Percentiles rank a stretch among this genome's conserved stretches.
Conservation (phyloP, 2,329 filamentous ascomycete genomes). For the Fusarium nurragi region DNA sequence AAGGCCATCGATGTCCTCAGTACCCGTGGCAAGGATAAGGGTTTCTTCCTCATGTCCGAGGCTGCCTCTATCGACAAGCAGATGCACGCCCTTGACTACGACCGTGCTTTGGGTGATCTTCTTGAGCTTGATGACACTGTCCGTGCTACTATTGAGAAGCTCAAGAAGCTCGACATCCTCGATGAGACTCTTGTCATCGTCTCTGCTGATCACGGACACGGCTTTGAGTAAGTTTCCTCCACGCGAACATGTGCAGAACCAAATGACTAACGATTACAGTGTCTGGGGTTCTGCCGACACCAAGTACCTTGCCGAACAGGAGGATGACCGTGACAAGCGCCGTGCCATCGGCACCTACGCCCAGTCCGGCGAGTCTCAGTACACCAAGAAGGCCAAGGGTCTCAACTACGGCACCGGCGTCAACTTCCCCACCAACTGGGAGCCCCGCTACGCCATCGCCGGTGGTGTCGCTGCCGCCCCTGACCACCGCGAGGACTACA, state of each 20-base stretch:
- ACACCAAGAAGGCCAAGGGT: slow-evolving; percentile 66
- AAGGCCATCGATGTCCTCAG: slow-evolving; percentile 86
- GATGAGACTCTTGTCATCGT: slow-evolving; percentile 83
- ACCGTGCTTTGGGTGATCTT: slow-evolving; percentile 84
- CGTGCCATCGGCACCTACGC: slow-evolving; percentile 78
- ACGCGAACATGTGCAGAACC: neutral
- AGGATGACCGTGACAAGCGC: slow-evolving; percentile 76
- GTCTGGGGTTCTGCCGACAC: slow-evolving; percentile 86
- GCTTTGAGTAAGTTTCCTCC: slow-evolving; percentile 67
- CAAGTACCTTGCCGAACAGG: slow-evolving; percentile 74
- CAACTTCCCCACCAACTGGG: slow-evolving; percentile 86
- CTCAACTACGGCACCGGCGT: slow-evolving; percentile 76
- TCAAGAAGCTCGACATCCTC: slow-evolving; percentile 71
- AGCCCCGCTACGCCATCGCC: slow-evolving; percentile 83
- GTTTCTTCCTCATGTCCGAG: slow-evolving; percentile 90
- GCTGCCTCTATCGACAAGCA: slow-evolving; percentile 89
- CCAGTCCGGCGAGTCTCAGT: slow-evolving; percentile 78
- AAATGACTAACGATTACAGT: slow-evolving; percentile 4
- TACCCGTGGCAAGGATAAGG: slow-evolving; percentile 70
- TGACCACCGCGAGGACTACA: slow-evolving; percentile 80
- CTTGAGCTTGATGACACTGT: slow-evolving; percentile 88
- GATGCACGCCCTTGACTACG: slow-evolving; percentile 88
- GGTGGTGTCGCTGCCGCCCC: slow-evolving; percentile 76
- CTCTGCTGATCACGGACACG: slow-evolving; percentile 89
- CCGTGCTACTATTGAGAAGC: slow-evolving; percentile 75